Evolutionary conservation across 179 eudicot genomes (phyloP).

Genomic region (Drosera spatulata): DNA sequence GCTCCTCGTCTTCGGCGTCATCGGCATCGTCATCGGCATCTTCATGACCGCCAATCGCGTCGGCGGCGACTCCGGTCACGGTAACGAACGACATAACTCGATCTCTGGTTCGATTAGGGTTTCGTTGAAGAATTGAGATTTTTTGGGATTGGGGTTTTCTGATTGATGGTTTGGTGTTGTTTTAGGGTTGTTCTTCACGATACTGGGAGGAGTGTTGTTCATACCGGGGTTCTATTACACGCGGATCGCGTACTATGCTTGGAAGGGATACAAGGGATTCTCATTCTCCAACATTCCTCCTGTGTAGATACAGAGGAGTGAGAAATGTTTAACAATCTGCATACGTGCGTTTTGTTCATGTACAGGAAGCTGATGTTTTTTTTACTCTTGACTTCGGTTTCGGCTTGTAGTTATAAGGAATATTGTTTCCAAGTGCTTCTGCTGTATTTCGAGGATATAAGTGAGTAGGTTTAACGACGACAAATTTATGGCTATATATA

Average conservation of each 20-base stretch:
- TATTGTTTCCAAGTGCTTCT: no score
- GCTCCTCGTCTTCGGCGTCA: slow-evolving; percentile 75
- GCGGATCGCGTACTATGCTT: slow-evolving; percentile 91
- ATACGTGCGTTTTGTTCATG: no score
- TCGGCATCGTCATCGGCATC: slow-evolving; percentile 61
- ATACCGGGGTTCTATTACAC: slow-evolving; percentile 96
- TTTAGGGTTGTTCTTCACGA: slow-evolving; percentile 76
- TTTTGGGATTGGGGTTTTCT: no score
- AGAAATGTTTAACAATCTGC: no score
- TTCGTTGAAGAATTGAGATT: no score
- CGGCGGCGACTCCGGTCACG: slow-evolving; percentile 87
- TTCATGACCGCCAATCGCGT: slow-evolving; percentile 62
- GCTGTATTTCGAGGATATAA: no score
- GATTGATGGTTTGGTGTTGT: neutral
- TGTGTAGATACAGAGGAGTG: slow-evolving; percentile 28
- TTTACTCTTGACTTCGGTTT: no score
- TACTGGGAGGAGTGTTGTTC: slow-evolving; percentile 76
- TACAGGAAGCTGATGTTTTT: no score
- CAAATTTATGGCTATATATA: no score
- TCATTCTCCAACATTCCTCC: slow-evolving; percentile 90
- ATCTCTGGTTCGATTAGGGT: no score
- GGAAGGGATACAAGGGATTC: slow-evolving; percentile 97
- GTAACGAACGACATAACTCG: slow-evolving; percentile 15
- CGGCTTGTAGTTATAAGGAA: no score
- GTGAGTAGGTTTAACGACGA: no score